These are phyloP conservation scores for Cymbopogon flexuosus DNA, from an alignment of 202 grass and related monocot genomes.

Conservation along the genomic window DNA sequence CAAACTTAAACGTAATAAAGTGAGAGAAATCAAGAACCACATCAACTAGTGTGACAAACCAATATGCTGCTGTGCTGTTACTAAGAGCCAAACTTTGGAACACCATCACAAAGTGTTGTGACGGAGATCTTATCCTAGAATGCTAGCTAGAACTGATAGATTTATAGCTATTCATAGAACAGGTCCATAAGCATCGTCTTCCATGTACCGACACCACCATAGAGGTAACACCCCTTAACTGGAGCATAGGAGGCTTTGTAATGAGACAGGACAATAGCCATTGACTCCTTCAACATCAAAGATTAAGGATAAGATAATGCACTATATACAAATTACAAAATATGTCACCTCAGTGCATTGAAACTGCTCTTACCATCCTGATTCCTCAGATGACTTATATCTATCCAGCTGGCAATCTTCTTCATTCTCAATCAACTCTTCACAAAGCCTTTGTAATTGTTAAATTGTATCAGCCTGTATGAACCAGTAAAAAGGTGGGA, in stretches of 20 bases:
- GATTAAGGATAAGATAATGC: conserved; percentile 15
- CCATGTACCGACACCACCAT: conserved; percentile 74
- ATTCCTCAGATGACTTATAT: conserved; percentile 72
- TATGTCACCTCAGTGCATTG: conserved; percentile 6
- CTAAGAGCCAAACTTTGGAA: conserved; percentile 64
- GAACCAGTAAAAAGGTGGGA: conserved; percentile 12
- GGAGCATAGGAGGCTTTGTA: conserved; percentile 48
- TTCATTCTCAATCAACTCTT: conserved; percentile 58
- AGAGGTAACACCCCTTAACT: conserved; percentile 72
- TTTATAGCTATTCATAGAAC: conserved; percentile 86
- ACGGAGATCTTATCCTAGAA: neutral
- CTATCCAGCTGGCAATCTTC: conserved; percentile 66
- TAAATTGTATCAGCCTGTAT: conserved; percentile 62
- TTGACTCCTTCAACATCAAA: conserved; percentile 53
- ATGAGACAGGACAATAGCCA: conserved; percentile 85
- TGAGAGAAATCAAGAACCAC: conserved; percentile 37
- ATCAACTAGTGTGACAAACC: conserved; percentile 88
- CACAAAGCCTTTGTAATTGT: conserved; percentile 68
- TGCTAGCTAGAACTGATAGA: neutral
- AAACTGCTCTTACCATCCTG: conserved; percentile 38
- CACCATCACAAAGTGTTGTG: neutral
- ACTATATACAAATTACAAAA: conserved; percentile 1
- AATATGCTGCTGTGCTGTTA: conserved; percentile 80
- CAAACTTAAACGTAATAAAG: neutral
- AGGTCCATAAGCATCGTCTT: conserved; percentile 96